Conservation (phyloP, 2,329 filamentous ascomycete species). For the Pyrenochaeta sp. region DNA sequence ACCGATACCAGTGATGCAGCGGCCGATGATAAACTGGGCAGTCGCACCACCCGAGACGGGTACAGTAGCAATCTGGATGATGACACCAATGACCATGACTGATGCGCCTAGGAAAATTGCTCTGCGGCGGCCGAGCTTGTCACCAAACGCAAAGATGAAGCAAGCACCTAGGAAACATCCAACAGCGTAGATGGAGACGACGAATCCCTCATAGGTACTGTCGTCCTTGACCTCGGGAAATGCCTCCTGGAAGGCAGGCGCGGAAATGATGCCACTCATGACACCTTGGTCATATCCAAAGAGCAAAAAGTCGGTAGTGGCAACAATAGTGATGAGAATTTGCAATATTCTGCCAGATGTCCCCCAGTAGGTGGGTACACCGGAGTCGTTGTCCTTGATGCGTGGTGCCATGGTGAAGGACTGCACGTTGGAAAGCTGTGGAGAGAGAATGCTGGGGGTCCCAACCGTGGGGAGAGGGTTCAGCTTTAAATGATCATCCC, state of each 20-base stretch:
- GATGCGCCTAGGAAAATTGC: slow-evolving; percentile 53
- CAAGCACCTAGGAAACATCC: slow-evolving; percentile 56
- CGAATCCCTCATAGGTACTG: slow-evolving; percentile 53
- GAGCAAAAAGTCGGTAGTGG: slow-evolving; percentile 57
- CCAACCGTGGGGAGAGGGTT: slow-evolving; percentile 27
- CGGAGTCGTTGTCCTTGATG: slow-evolving; percentile 32
- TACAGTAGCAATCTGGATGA: slow-evolving; percentile 48
- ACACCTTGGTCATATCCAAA: slow-evolving; percentile 59
- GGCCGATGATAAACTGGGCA: slow-evolving; percentile 61
- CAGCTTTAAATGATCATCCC: slow-evolving; percentile 36
- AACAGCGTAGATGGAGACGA: slow-evolving; percentile 61
- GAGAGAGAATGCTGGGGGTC: slow-evolving; percentile 32
- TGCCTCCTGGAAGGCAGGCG: slow-evolving; percentile 41
- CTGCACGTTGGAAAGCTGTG: slow-evolving; percentile 23
- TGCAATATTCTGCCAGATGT: slow-evolving; percentile 40
- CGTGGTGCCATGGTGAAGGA: slow-evolving; percentile 33
- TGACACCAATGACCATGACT: slow-evolving; percentile 54
- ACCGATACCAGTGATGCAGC: slow-evolving; percentile 61
- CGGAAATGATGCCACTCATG: slow-evolving; percentile 53
- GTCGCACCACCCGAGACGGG: slow-evolving; percentile 41
- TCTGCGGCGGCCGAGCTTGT: slow-evolving; percentile 53
- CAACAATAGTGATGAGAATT: slow-evolving; percentile 52
- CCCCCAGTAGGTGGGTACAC: slow-evolving; percentile 42
- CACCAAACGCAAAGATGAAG: slow-evolving; percentile 50
- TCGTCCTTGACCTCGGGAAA: slow-evolving; percentile 52